phyloP scores from a whole-genome alignment of 495 filamentous ascomycete genomes.

The Aspergillus bertholletiae region DNA sequence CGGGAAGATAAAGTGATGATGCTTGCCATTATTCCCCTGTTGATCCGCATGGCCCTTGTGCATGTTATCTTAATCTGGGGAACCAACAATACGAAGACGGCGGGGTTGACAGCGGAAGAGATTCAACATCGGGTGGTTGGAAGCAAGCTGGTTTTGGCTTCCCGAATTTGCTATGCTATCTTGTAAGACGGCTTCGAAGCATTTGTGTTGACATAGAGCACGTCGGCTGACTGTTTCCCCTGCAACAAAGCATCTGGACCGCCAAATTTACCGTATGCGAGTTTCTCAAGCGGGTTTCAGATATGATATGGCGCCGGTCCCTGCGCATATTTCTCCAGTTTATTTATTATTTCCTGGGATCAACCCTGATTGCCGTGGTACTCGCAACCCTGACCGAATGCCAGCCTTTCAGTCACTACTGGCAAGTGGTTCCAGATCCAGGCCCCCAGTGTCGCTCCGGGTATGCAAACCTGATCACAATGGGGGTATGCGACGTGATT shows the following conservation, averaged over 20 bases:
- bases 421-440: slow-evolving; percentile 89
- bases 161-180: slow-evolving; percentile 54
- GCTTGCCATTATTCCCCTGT: slow-evolving; percentile 71
- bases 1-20: slow-evolving; percentile 85
- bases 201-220: not conserved
- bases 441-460: slow-evolving; percentile 79
- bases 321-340: slow-evolving; percentile 63
- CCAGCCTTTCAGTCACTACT: slow-evolving; percentile 78
- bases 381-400: slow-evolving; percentile 83
- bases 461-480: slow-evolving; percentile 79
- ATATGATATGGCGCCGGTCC: slow-evolving; percentile 63
- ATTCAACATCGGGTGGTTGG: slow-evolving; percentile 45
- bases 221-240: not conserved
- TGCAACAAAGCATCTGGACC: slow-evolving; percentile 70
- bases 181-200: slow-evolving; percentile 40
- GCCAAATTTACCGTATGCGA: slow-evolving; percentile 88
- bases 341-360: slow-evolving; percentile 69
- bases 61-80: slow-evolving; percentile 81
- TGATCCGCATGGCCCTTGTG: slow-evolving; percentile 78
- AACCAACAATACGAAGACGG: slow-evolving; percentile 72
- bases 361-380: slow-evolving; percentile 75
- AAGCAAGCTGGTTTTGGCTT: slow-evolving; percentile 49
- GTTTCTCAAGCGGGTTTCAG: slow-evolving; percentile 77
- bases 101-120: slow-evolving; percentile 34
- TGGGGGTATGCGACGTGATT: slow-evolving; percentile 80